Conservation (phyloP, 2,329 filamentous ascomycete species). For the Penicillium capsulatum region DNA sequence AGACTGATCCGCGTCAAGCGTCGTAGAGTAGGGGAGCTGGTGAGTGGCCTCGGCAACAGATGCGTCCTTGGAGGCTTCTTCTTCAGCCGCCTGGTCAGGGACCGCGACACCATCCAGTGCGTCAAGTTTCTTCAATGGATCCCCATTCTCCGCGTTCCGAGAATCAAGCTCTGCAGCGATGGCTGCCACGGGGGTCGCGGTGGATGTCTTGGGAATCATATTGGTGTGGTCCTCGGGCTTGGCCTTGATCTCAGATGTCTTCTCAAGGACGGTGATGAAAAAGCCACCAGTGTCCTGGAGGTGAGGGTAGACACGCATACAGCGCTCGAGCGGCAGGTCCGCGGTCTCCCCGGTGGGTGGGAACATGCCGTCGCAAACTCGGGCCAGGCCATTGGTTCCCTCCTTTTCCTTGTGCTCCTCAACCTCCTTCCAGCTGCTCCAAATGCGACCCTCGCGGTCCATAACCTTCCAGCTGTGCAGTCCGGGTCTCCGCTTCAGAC, state of each 20-base stretch:
- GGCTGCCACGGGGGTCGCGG: constrained; percentile 34
- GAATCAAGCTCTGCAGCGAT: constrained; percentile 35
- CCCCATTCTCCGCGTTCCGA: constrained; percentile 28
- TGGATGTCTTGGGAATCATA: constrained; percentile 37
- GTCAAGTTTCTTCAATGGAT: constrained; percentile 37
- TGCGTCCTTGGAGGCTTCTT: constrained; percentile 33
- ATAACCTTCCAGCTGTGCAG: constrained; percentile 84
- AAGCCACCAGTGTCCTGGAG: constrained; percentile 95
- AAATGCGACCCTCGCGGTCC: constrained; percentile 76
- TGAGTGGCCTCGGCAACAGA: constrained; percentile 34
- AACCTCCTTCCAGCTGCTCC: constrained; percentile 78
- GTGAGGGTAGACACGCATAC: constrained; percentile 92
- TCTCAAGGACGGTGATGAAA: constrained; percentile 94
- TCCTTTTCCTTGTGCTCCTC: constrained; percentile 61
- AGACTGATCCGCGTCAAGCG: constrained; percentile 22
- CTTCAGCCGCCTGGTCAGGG: constrained; percentile 25
- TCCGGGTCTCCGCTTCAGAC: constrained; percentile 71
- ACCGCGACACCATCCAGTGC: constrained; percentile 40
- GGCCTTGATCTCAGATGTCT: constrained; percentile 78
- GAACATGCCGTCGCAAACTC: constrained; percentile 80
- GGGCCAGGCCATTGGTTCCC: constrained; percentile 61
- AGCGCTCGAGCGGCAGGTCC: constrained; percentile 75
- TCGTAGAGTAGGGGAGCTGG: constrained; percentile 32
- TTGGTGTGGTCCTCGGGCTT: constrained; percentile 58
- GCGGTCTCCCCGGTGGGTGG: constrained; percentile 56